These are phyloP conservation scores for Pseudonitzschia pungens DNA, from an alignment of 108 stramenopile genomes.

Conservation along the genomic window DNA sequence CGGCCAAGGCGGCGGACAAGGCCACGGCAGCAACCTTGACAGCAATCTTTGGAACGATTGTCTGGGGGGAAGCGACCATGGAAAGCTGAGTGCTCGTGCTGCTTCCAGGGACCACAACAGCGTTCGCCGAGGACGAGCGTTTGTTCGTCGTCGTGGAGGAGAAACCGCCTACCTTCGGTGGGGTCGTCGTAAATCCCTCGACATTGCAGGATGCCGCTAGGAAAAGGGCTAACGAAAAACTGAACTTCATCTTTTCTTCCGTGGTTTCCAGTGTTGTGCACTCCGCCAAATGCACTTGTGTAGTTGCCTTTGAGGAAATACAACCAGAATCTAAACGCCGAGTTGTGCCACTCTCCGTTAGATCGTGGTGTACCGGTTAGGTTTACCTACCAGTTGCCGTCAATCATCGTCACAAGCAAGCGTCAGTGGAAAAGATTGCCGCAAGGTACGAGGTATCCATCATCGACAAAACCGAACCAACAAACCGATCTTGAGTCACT, in stretches of 20 bases:
- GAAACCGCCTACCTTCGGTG: not conserved
- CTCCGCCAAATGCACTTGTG: not conserved
- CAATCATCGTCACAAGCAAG: not conserved
- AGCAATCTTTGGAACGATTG: conserved; percentile 29
- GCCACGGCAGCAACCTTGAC: conserved; percentile 42
- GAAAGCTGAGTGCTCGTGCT: conserved; percentile 13
- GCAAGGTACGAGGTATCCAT: no score
- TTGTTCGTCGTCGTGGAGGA: not conserved
- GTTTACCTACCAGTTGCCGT: not conserved
- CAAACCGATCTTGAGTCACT: conserved; percentile 4
- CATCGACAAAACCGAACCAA: not conserved
- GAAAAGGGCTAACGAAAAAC: not conserved
- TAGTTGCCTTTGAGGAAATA: no score
- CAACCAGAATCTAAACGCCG: no score
- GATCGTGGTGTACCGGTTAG: no score
- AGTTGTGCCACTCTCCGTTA: no score
- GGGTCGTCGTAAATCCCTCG: conserved; percentile 12
- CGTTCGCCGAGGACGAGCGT: not conserved
- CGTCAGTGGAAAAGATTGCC: not conserved
- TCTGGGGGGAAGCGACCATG: conserved; percentile 23
- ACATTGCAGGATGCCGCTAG: conserved; percentile 9
- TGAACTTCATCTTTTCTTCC: conserved; percentile 5
- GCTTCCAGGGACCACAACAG: not conserved
- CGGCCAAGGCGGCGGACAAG: conserved; percentile 58
- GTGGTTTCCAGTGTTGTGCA: not conserved